Evolutionary conservation across 257 asterid genomes (phyloP).

Genomic region (Ajuga chamaepitys): DNA sequence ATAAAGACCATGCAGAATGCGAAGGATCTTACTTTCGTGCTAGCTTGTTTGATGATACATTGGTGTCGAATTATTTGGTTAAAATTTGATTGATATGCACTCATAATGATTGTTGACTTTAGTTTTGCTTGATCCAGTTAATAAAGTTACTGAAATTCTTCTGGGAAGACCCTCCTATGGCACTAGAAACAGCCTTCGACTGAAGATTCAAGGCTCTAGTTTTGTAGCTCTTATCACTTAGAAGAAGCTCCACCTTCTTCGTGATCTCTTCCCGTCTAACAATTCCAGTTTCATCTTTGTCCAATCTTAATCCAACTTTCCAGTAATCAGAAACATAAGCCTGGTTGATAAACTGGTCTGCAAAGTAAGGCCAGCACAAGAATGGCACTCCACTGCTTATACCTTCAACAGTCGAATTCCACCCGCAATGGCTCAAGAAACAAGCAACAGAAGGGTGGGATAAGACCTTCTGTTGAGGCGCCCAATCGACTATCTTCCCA

Average conservation of each 20-base stretch:
- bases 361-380: conserved; percentile 39
- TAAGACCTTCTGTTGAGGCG: conserved; percentile 36
- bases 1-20: too few relatives aligned
- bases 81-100: too few relatives aligned
- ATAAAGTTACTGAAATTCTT: too few relatives aligned
- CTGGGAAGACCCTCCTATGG: conserved; percentile 20
- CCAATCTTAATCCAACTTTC: conserved; percentile 27
- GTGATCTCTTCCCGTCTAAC: conserved; percentile 22
- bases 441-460: conserved; percentile 34
- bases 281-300: conserved; percentile 23
- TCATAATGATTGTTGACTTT: too few relatives aligned
- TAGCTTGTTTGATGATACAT: too few relatives aligned
- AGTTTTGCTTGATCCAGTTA: too few relatives aligned
- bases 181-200: conserved; percentile 8
- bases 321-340: conserved; percentile 25
- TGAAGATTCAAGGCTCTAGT: conserved; percentile 22
- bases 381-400: conserved; percentile 30
- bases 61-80: too few relatives aligned
- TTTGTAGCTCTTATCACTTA: conserved; percentile 19
- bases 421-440: conserved; percentile 33
- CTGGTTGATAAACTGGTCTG: conserved; percentile 32
- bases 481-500: conserved; percentile 28
- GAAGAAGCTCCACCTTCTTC: conserved; percentile 23
- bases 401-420: conserved; percentile 39
- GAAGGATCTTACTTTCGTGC: too few relatives aligned